phyloP scores from a whole-genome alignment of 371 early-diverging fungal species.

The Mortierella sp. region DNA sequence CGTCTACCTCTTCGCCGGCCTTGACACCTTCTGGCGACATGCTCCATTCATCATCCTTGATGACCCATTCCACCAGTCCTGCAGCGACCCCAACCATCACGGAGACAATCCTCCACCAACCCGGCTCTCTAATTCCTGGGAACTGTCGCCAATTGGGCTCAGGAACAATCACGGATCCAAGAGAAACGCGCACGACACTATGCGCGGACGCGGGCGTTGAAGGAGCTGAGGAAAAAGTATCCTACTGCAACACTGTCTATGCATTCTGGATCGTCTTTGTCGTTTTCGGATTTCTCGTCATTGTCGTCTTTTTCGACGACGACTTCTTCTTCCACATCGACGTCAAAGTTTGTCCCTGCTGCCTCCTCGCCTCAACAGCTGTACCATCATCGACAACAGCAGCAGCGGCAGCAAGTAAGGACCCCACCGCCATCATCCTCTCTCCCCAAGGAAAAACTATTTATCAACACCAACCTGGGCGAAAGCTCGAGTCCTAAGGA shows the following conservation, averaged over 20 bases:
- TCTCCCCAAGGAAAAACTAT: neutral
- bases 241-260: slow-evolving; percentile 16
- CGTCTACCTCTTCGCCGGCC: neutral
- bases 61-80: neutral
- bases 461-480: neutral
- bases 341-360: neutral
- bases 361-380: neutral
- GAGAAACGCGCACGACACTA: slow-evolving; percentile 21
- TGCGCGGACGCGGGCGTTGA: slow-evolving; percentile 12
- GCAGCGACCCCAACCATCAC: neutral
- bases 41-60: neutral
- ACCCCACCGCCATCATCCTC: neutral
- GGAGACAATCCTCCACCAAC: neutral
- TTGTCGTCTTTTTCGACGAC: neutral
- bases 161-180: slow-evolving; percentile 41
- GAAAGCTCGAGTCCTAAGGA: neutral
- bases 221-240: slow-evolving; percentile 23
- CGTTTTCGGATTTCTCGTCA: slow-evolving; percentile 12
- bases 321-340: neutral
- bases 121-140: slow-evolving; percentile 10
- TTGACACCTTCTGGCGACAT: neutral
- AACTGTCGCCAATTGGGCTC: slow-evolving; percentile 36
- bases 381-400: neutral
- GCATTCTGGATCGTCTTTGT: slow-evolving; percentile 17
- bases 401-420: neutral